Evolutionary conservation across 2,329 filamentous ascomycete species (phyloP).

Genomic region (Aspergillus texensis): DNA sequence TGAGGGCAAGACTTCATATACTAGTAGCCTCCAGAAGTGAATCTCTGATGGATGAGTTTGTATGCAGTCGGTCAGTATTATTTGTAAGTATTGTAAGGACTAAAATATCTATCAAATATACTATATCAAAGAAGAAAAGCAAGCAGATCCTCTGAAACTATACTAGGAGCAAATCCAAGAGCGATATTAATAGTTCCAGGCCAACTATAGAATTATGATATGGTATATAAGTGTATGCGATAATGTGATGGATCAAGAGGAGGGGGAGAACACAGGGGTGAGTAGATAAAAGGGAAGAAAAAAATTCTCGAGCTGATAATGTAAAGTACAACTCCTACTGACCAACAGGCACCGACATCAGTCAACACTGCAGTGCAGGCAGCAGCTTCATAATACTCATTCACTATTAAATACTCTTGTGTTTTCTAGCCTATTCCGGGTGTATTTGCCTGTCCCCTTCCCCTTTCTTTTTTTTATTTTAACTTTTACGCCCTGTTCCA

Average conservation of each 20-base stretch:
- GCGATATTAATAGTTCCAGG: conserved; percentile 12
- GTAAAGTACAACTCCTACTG: no score
- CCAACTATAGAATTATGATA: background rate
- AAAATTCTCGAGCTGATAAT: background rate
- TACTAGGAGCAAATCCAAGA: background rate
- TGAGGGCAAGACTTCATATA: background rate
- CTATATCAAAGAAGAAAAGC: background rate
- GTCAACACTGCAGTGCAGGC: no score
- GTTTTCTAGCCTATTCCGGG: background rate
- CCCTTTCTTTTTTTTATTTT: background rate
- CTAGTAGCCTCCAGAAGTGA: background rate
- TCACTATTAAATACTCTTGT: background rate
- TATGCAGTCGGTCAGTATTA: background rate
- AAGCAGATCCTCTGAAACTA: background rate
- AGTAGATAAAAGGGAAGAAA: background rate
- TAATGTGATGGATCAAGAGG: background rate
- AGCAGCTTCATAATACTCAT: background rate
- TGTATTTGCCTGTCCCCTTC: background rate
- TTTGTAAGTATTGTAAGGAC: background rate
- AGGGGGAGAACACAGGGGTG: background rate
- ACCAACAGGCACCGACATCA: no score
- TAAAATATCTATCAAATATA: no score
- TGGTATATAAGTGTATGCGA: background rate
- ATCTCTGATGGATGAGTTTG: background rate
- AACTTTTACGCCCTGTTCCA: background rate